Base-by-base conservation (phyloP, 257 asterid species). In the Solanum sitiens region DNA sequence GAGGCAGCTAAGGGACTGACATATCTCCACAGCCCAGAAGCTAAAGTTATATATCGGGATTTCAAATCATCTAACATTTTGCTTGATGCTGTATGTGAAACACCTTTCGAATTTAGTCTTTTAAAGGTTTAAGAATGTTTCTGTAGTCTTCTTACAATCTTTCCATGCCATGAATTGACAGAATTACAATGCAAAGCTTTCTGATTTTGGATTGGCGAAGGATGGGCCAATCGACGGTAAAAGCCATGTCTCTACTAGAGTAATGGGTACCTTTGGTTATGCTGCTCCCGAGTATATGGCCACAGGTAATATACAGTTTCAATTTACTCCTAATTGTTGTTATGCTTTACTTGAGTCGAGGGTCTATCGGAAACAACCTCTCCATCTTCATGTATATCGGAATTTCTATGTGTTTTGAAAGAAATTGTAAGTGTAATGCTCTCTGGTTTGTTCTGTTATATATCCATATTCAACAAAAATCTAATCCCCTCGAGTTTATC, bases 221-320 rank as follows among this genome's bases (percentile, higher is more conserved):
- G 94, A 92, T 88, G 93, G 92, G 15, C 93, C 93, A 39, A 44
- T 86, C 18, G 92, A 91, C 39, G 94, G 92, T 72, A 72, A 89
- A 75, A 90, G 92, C 89, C 87, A 92, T 56, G 92, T 92, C 13
- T 92, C 92, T 25, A 92, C 94, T 11, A 84, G 94, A 87, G 91
- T 92, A 16, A 90, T 90, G 92, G 94, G 92, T 7, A 92, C 94
- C 11, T 92, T 90, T 83, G 94, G 94, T 18, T 92, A 92, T 88
- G 94, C 94, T 1, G 92, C 94, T 73, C 94, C 94, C 0, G 94
- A 92, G 83, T 92, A 92, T 74, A 85, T 90, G 88, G 91, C 92
- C 86, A 92, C 92, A 67, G 93, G 93, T 92, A 84, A 56, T 85
- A 11, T 82, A 35, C 83, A 18, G 44, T 9, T 70, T 10, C 59